Evolutionary conservation across 257 asterid species (phyloP), one percentile per base, ranked within the genome.

Genomic region (Thymus quinquecostatus): DNA sequence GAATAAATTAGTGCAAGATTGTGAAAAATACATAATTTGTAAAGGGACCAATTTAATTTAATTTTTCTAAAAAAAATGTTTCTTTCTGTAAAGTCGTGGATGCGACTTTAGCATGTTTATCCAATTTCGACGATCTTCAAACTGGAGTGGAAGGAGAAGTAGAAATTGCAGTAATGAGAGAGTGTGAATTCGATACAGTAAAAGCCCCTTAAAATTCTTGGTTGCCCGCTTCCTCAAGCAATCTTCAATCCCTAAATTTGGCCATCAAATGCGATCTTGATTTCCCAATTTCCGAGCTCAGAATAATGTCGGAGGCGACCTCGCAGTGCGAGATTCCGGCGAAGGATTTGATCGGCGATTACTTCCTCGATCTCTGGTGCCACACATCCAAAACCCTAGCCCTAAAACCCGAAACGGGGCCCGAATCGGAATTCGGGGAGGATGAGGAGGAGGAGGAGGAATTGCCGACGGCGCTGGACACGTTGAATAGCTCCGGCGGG

Each of bases 361-460:
- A 91, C 87, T 93, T 87, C 82, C 77, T 94, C 68, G 80, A 84
- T 34, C 85, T 83, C 65, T 91, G 98, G 98, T 67, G 85, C 71
- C 81, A 81, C 56, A 82, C 75, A 60, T 85, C 97, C 58, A 84
- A 79, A 83, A 73, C 86, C 80, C 81, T 73, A 69, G 76, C 81
- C 74, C 54, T 41, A 67, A 80, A 77, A 60, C 79, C 82, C 75
- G 89, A 75, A 55, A 51, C 61, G 5, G 77, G 58, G 29, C 64
- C 79, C 14, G 77, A 76, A 4, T 44, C 74, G 45, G 84, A 36
- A 34, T 63, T 60, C 21, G 21, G 21, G 21, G 21, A 21, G 12
- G 92, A 83, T 10, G 82, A 77, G 3, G 91, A 81, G 47, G 75
- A 50, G 30, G 75, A 45, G 43, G 97, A 93, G 80, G 92, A 87